phyloP scores from a whole-genome alignment of 1,139 yeast genomes.

The Pichia sp. region DNA sequence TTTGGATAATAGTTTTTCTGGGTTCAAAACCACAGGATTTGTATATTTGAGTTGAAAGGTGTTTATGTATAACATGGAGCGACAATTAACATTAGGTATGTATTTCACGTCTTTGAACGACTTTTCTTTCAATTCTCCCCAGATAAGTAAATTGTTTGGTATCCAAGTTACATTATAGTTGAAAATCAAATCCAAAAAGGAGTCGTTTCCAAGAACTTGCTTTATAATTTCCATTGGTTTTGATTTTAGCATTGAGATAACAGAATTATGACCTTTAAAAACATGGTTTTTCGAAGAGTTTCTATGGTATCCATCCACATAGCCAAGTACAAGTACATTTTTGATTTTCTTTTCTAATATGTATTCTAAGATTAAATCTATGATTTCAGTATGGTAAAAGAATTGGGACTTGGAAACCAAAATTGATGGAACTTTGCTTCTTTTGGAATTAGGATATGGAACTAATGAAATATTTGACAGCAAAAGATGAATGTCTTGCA shows the following conservation, averaged over 20 bases:
- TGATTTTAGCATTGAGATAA: conserved; percentile 25
- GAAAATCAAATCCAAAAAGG: conserved; percentile 29
- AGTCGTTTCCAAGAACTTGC: conserved; percentile 26
- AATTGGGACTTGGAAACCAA: conserved; percentile 5
- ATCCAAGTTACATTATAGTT: conserved; percentile 25
- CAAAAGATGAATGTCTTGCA: background rate
- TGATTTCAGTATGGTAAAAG: conserved; percentile 17
- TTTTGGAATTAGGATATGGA: background rate
- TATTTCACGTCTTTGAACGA: background rate
- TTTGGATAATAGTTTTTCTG: conserved; percentile 3
- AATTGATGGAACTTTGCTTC: conserved; percentile 3
- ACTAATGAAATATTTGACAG: conserved; percentile 1
- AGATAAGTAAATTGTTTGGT: conserved; percentile 20
- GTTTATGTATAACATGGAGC: background rate
- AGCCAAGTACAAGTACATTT: conserved; percentile 20
- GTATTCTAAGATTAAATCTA: conserved; percentile 18
- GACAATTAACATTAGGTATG: background rate
- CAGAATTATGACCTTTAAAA: conserved; percentile 18
- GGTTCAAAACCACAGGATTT: conserved; percentile 17
- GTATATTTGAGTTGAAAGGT: background rate
- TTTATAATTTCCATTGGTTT: conserved; percentile 32
- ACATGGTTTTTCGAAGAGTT: background rate
- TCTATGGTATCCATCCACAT: conserved; percentile 1
- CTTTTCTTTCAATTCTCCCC: conserved; percentile 27
- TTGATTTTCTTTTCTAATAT: conserved; percentile 7